Evolutionary conservation across 1,284 basidiomycete species (phyloP), one percentile per base, ranked within the genome.

Genomic region (Xerocomus nothofagi): DNA sequence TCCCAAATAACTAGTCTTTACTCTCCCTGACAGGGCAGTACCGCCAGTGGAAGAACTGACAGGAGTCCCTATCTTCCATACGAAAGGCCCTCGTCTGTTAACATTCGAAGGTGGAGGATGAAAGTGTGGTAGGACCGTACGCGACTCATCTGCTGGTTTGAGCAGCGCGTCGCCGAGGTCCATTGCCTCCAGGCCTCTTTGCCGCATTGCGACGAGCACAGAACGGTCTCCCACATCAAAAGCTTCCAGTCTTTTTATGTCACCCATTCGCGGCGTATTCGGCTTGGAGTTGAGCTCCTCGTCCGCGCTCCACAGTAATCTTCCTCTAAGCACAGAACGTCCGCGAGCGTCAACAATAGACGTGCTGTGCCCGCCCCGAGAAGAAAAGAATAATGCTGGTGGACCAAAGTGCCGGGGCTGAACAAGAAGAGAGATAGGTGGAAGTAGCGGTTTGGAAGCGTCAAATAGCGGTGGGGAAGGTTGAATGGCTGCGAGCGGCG

Each of bases 391-490:
- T 17, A 93, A 68, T 0, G 91, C 88, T 1, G 91, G 91, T 18
- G 90, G 91, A 0, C 91, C 91, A 57, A 88, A 91, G 61, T 90
- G 87, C 27, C 77, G 78, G 3, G 91, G 85, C 58, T 93, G 90
- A 14, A 84, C 68, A n/a, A 93, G 74, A 4, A 93, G 74, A 17
- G 90, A 92, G 49, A 91, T 83, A 0, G 91, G 91, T 15, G 75
- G 70, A 26, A 93, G 74, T 0, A 92, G 70, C 2, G 86, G 83
- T 52, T 80, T 83, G 31, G 79, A 73, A 18, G 70, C 42, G 59
- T 76, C 63, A 45, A 59, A 48, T 38, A 64, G 40, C 37, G 58
- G 37, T 12, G 59, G 38, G 11, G 38, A 57, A 39, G 40, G 53
- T 33, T 58, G 59, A 12, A 53, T 21, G n/a, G 61, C 42, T 11